Evolutionary conservation across 257 asterid genomes (phyloP).

Genomic region (Solanum sejunctum): DNA sequence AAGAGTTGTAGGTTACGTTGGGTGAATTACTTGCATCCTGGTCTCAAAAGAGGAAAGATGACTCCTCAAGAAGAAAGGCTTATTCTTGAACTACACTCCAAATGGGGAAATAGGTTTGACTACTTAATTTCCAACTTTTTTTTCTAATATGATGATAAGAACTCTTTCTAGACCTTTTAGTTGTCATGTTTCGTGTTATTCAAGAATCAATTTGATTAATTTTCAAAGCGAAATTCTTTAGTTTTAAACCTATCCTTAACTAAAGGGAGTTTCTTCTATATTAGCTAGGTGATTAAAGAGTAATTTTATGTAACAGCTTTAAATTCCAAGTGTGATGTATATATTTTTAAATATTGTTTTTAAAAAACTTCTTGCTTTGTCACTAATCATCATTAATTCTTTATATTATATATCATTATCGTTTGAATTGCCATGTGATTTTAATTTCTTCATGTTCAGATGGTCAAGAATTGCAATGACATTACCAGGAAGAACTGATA

Average conservation of each 20-base stretch:
- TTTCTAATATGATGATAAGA: background rate
- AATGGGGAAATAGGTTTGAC: conserved; percentile 64
- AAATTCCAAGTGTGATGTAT: too few species aligned
- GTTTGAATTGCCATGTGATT: background rate
- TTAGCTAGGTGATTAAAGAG: too few species aligned
- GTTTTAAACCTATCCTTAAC: too few species aligned
- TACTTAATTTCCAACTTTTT: background rate
- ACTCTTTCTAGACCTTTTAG: too few species aligned
- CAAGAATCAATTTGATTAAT: too few species aligned
- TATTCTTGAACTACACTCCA: conserved; percentile 78
- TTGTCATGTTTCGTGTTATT: too few species aligned
- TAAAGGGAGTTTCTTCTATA: too few species aligned
- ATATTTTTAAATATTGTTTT: background rate
- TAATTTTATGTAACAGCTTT: background rate
- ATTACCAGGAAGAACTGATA: conserved; percentile 18
- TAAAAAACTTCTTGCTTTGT: background rate
- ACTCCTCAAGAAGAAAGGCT: conserved; percentile 57
- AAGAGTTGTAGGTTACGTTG: conserved; percentile 82
- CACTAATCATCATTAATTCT: background rate
- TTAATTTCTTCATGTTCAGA: conserved; percentile 15
- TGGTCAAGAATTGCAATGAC: conserved; percentile 91
- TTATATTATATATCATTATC: background rate
- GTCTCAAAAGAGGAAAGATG: conserved; percentile 59
- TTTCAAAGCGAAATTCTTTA: too few species aligned
- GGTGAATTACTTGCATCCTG: conserved; percentile 79